Percentiles rank a stretch among this genome's conserved stretches.
phyloP scores from a whole-genome alignment of 805 yeast species.

The Grigorovia humatica region DNA sequence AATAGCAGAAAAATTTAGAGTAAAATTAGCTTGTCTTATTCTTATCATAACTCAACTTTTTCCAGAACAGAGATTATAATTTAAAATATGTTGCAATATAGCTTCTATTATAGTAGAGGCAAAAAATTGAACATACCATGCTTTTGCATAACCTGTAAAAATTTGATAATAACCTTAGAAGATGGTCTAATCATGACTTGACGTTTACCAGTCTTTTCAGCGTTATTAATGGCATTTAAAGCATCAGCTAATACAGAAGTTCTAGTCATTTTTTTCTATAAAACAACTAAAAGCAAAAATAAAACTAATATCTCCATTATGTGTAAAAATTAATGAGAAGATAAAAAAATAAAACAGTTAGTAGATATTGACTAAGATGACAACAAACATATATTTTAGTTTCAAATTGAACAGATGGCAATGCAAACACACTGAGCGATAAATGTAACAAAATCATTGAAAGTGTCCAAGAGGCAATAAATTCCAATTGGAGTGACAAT shows the following conservation, averaged over 20 bases:
- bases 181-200: conserved; percentile 97
- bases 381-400: too few species aligned
- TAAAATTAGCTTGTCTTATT: not conserved
- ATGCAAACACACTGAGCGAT: not conserved
- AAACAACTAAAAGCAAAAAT: not conserved
- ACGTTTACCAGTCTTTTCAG: conserved; percentile 98
- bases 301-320: not conserved
- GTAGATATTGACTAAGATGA: not conserved
- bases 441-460: not conserved
- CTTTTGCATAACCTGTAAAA: conserved; percentile 91
- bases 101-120: not conserved
- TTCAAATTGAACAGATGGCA: not conserved
- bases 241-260: conserved; percentile 98
- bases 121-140: conserved; percentile 47
- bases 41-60: not conserved
- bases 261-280: conserved; percentile 67
- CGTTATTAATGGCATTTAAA: conserved; percentile 93
- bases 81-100: not conserved
- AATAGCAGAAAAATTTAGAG: too few species aligned
- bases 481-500: not conserved
- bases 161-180: conserved; percentile 93
- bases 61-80: not conserved
- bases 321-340: not conserved
- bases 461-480: not conserved
- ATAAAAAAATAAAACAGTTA: not conserved